These are phyloP conservation scores for Trichoderma polysporum DNA, from an alignment of 2,329 filamentous ascomycete genomes.

Conservation along the genomic window DNA sequence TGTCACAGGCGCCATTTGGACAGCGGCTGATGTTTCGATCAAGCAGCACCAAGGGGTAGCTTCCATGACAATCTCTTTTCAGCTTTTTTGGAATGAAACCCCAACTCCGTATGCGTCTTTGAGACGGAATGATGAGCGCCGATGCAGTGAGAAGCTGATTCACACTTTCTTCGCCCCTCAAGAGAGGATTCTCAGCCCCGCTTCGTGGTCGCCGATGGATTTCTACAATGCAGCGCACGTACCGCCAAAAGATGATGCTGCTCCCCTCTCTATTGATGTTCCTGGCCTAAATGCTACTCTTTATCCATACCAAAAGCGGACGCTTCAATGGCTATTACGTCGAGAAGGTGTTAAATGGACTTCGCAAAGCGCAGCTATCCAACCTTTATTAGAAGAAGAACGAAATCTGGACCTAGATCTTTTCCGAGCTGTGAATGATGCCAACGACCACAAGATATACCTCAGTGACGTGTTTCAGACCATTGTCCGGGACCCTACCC, in stretches of 20 bases:
- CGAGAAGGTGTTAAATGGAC: slow-evolving; percentile 62
- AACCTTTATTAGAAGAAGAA: slow-evolving; percentile 22
- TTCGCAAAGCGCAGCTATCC: slow-evolving; percentile 22
- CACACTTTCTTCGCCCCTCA: slow-evolving; percentile 35
- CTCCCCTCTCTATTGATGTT: slow-evolving; percentile 41
- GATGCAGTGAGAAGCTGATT: slow-evolving; percentile 38
- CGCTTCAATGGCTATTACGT: slow-evolving; percentile 67
- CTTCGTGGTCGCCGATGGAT: slow-evolving; percentile 47
- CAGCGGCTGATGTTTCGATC: slow-evolving; percentile 33
- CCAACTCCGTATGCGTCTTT: slow-evolving; percentile 33
- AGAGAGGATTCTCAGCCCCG: background rate
- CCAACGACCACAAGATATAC: slow-evolving; percentile 43
- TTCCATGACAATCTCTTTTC: slow-evolving; percentile 34
- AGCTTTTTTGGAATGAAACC: slow-evolving; percentile 46
- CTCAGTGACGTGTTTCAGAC: slow-evolving; percentile 64
- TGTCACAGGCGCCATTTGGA: slow-evolving; percentile 38
- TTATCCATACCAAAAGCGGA: slow-evolving; percentile 71
- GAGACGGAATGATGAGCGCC: slow-evolving; percentile 33
- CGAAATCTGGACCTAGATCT: slow-evolving; percentile 22
- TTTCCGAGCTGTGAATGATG: slow-evolving; percentile 38
- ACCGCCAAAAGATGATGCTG: slow-evolving; percentile 47
- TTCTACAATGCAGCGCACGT: slow-evolving; percentile 72
- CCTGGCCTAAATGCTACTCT: slow-evolving; percentile 50
- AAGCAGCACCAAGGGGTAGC: slow-evolving; percentile 30
- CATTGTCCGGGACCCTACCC: slow-evolving; percentile 49